Evolutionary conservation across 495 filamentous ascomycete genomes (phyloP).

Genomic region (Xylaria telfairii): DNA sequence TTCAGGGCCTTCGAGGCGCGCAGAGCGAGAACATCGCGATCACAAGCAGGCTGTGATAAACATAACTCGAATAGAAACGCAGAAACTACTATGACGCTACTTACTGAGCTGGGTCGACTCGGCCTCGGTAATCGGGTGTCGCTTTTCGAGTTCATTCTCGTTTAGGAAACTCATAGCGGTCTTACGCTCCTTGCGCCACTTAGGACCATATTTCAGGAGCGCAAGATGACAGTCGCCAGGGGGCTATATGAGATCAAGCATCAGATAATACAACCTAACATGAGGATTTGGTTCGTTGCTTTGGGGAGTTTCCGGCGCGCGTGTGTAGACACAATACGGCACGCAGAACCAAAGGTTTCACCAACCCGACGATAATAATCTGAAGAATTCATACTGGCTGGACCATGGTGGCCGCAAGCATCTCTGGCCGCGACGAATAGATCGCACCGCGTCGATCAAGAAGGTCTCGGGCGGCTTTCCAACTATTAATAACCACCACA

Average conservation of each 20-base stretch:
- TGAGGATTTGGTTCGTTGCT: not conserved
- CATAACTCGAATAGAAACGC: not conserved
- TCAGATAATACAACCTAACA: not conserved
- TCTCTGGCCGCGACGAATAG: slow-evolving; percentile 27
- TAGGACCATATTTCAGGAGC: slow-evolving; percentile 45
- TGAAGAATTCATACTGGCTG: not conserved
- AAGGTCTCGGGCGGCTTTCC: slow-evolving; percentile 27
- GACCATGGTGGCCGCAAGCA: slow-evolving; percentile 37
- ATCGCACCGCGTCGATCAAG: slow-evolving; percentile 28
- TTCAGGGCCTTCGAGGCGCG: not conserved
- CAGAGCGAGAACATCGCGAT: not conserved
- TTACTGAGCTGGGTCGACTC: slow-evolving; percentile 32
- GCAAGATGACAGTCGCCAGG: slow-evolving; percentile 51
- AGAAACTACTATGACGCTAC: not conserved
- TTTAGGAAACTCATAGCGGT: slow-evolving; percentile 44
- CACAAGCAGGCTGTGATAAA: not conserved
- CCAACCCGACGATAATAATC: not conserved
- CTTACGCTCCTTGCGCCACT: slow-evolving; percentile 32
- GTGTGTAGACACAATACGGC: not conserved
- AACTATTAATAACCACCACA: slow-evolving; percentile 21
- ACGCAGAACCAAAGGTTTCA: not conserved
- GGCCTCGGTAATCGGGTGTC: slow-evolving; percentile 37
- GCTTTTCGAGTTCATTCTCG: slow-evolving; percentile 27
- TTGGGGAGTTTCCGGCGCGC: not conserved
- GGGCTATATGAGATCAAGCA: not conserved